Evolutionary conservation across 2,329 filamentous ascomycete genomes (phyloP).

Genomic region (Botrytis hyacinthi): DNA sequence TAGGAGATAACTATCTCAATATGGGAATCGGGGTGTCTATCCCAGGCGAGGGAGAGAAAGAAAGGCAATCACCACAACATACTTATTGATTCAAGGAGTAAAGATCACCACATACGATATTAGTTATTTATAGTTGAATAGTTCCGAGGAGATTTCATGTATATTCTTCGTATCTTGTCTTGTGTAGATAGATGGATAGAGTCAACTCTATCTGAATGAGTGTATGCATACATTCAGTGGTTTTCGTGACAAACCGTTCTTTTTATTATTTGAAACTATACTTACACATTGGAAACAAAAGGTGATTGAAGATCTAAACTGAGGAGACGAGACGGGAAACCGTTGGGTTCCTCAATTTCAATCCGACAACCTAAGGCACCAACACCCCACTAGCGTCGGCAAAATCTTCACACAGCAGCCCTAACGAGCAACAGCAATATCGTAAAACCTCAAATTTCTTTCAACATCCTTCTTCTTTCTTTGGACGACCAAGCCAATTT

Average conservation of each 20-base stretch:
- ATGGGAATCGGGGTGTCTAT: not conserved
- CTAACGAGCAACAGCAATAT: slow-evolving; percentile 16
- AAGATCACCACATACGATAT: not conserved
- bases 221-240: not conserved
- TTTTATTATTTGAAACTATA: not conserved
- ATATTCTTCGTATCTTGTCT: slow-evolving; percentile 1
- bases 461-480: slow-evolving; percentile 15
- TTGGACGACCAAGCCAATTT: slow-evolving; percentile 17
- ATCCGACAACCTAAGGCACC: not conserved
- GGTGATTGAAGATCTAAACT: not conserved
- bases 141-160: not conserved
- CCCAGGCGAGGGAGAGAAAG: not conserved
- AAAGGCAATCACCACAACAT: not conserved
- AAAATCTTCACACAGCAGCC: slow-evolving; percentile 21
- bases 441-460: slow-evolving; percentile 18
- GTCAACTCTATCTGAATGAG: too few species aligned
- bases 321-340: not conserved
- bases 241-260: not conserved
- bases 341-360: not conserved
- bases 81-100: not conserved
- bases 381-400: slow-evolving; percentile 20
- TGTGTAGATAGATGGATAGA: not conserved
- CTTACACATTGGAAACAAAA: not conserved
- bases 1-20: not conserved
- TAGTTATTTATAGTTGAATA: slow-evolving; percentile 14